These are phyloP conservation scores for Thelephora terrestris DNA, from an alignment of 1,284 basidiomycete species.

Conservation along the genomic window DNA sequence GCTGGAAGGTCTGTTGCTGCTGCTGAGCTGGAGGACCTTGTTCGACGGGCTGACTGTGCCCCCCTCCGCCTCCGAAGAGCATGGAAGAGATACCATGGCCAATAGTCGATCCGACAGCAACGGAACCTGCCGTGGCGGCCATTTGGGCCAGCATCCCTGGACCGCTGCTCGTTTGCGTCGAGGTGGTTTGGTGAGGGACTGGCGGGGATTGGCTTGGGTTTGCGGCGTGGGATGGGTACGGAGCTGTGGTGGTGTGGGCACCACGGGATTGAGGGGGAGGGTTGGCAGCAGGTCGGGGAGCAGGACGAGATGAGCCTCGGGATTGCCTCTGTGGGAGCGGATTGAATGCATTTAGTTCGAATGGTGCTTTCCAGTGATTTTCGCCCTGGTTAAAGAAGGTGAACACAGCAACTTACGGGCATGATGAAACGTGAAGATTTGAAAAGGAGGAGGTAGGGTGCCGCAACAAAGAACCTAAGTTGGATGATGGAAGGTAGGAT, in stretches of 20 bases:
- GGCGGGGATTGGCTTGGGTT: conserved; percentile 27
- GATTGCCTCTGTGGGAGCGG: conserved; percentile 40
- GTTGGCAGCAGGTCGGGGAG: conserved; percentile 33
- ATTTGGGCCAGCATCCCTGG: conserved; percentile 72
- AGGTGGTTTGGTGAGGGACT: conserved; percentile 19
- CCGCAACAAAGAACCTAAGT: neutral
- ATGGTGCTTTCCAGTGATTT: no score
- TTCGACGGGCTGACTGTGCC: conserved; percentile 32
- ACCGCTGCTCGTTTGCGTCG: conserved; percentile 19
- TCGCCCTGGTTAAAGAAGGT: no score
- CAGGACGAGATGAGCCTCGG: conserved; percentile 46
- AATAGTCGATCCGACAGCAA: conserved; percentile 75
- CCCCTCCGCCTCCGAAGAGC: conserved; percentile 63
- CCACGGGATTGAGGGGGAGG: conserved; percentile 34
- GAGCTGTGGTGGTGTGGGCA: conserved; percentile 30
- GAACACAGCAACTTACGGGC: conserved; percentile 44
- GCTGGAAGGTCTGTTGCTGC: conserved; percentile 32
- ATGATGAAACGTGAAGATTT: conserved; percentile 26
- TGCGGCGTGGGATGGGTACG: conserved; percentile 35
- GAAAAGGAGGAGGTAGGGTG: conserved; percentile 18
- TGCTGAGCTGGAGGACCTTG: conserved; percentile 35
- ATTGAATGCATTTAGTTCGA: conserved; percentile 2
- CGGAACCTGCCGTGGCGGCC: conserved; percentile 84
- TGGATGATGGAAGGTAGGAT: conserved; percentile 2
- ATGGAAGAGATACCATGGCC: conserved; percentile 79